Percentiles rank a stretch among this genome's conserved stretches.
Evolutionary conservation across 1,139 yeast genomes (phyloP).

Genomic region (Ogataea hybrid): DNA sequence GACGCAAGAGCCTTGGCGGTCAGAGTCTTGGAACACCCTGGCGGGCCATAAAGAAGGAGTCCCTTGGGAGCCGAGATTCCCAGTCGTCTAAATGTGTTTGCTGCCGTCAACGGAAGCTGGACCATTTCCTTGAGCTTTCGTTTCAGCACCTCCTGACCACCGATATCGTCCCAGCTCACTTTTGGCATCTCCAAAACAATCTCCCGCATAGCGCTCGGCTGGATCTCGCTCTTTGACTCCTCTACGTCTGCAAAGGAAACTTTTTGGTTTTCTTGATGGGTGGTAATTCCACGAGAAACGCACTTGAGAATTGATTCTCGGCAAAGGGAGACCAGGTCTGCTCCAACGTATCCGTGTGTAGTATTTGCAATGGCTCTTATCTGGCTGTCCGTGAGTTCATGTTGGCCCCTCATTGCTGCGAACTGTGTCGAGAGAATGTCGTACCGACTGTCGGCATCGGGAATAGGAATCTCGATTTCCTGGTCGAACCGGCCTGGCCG

Average conservation of each 20-base stretch:
- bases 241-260: conserved; percentile 53
- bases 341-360: conserved; percentile 79
- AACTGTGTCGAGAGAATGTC: conserved; percentile 67
- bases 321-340: conserved; percentile 84
- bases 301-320: conserved; percentile 88
- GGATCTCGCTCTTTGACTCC: conserved; percentile 67
- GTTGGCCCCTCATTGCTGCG: conserved; percentile 56
- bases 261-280: conserved; percentile 23
- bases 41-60: conserved; percentile 88
- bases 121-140: conserved; percentile 82
- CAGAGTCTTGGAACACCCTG: conserved; percentile 93
- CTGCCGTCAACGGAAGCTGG: conserved; percentile 84
- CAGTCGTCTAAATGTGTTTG: conserved; percentile 67
- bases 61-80: conserved; percentile 95
- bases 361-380: conserved; percentile 59
- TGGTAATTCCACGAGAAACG: conserved; percentile 48
- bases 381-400: conserved; percentile 50
- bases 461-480: conserved; percentile 77
- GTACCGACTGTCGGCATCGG: conserved; percentile 63
- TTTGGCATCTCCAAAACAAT: conserved; percentile 92
- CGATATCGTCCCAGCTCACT: conserved; percentile 91
- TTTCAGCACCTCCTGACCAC: conserved; percentile 87
- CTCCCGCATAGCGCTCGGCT: conserved; percentile 98
- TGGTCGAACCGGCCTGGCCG: conserved; percentile 94
- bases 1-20: conserved; percentile 96